Evolutionary conservation across 495 filamentous ascomycete species (phyloP).

Genomic region (Aspergillus funiculosus): DNA sequence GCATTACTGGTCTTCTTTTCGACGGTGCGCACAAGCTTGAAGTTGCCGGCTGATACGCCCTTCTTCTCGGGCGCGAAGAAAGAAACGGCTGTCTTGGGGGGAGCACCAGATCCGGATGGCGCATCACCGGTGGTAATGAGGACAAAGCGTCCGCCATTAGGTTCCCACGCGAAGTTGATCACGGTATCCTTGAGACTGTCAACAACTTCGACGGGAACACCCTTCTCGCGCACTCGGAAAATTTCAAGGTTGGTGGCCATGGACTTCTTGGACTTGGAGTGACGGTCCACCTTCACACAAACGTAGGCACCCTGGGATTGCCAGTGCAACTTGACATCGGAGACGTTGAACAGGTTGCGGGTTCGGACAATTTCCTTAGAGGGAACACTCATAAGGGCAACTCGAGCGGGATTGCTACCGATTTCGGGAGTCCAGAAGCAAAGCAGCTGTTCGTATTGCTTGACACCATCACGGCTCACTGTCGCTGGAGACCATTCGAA

Average conservation of each 20-base stretch:
- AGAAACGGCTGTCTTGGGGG: constrained; percentile 89
- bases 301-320: constrained; percentile 89
- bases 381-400: constrained; percentile 92
- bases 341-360: constrained; percentile 93
- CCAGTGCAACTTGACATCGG: constrained; percentile 92
- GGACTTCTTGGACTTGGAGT: constrained; percentile 98
- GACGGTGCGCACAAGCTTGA: constrained; percentile 85
- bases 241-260: constrained; percentile 96
- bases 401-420: constrained; percentile 95
- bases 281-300: constrained; percentile 97
- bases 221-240: constrained; percentile 93
- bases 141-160: constrained; percentile 93
- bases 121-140: constrained; percentile 92
- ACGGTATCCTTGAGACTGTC: constrained; percentile 96
- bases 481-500: constrained; percentile 94
- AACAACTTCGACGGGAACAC: constrained; percentile 95
- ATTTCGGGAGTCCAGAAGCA: constrained; percentile 99
- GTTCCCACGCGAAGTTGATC: constrained; percentile 99
- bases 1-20: constrained; percentile 99
- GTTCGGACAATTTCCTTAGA: constrained; percentile 89
- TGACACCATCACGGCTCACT: constrained; percentile 69
- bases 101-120: constrained; percentile 65
- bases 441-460: constrained; percentile 88
- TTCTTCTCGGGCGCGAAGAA: constrained; percentile 99
- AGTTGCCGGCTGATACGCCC: constrained; percentile 72